Evolutionary conservation across 2,329 filamentous ascomycete genomes (phyloP).

Genomic region (Trichoderma sp.): DNA sequence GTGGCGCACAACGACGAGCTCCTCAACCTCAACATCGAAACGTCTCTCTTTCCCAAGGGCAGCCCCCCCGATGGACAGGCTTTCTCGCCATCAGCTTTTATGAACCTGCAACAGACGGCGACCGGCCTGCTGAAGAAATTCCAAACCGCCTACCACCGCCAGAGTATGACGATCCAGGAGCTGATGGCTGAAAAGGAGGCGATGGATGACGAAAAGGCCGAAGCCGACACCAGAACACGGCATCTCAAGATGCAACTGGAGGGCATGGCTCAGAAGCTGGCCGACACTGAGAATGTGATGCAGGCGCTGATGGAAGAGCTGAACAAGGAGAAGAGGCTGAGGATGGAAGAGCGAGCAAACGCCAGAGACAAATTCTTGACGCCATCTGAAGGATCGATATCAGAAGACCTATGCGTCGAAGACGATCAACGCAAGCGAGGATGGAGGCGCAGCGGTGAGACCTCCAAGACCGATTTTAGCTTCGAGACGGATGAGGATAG

Average conservation of each 20-base stretch:
- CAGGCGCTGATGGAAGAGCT: conserved; percentile 51
- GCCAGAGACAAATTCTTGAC: conserved; percentile 29
- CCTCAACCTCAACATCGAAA: conserved; percentile 53
- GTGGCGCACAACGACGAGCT: conserved; percentile 50
- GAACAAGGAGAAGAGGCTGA: conserved; percentile 49
- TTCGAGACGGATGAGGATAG: conserved; percentile 55
- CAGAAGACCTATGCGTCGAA: conserved; percentile 55
- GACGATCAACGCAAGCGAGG: conserved; percentile 44
- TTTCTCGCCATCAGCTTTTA: conserved; percentile 59
- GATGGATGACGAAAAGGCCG: conserved; percentile 54
- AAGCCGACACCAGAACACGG: conserved; percentile 50
- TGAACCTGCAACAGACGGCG: conserved; percentile 60
- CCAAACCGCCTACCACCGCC: conserved; percentile 58
- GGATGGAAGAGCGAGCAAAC: conserved; percentile 38
- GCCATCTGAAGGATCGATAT: conserved; percentile 43
- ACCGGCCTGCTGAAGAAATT: conserved; percentile 54
- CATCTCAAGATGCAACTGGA: conserved; percentile 61
- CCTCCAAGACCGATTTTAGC: conserved; percentile 41
- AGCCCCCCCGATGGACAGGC: conserved; percentile 45
- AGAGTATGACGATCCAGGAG: conserved; percentile 50
- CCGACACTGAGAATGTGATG: conserved; percentile 54
- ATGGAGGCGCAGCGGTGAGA: conserved; percentile 45
- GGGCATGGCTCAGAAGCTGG: conserved; percentile 53
- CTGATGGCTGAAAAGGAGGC: conserved; percentile 53
- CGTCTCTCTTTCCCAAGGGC: conserved; percentile 51